Evolutionary conservation across 768 basidiomycete species (phyloP).

Genomic region (Boletus reticuloceps): DNA sequence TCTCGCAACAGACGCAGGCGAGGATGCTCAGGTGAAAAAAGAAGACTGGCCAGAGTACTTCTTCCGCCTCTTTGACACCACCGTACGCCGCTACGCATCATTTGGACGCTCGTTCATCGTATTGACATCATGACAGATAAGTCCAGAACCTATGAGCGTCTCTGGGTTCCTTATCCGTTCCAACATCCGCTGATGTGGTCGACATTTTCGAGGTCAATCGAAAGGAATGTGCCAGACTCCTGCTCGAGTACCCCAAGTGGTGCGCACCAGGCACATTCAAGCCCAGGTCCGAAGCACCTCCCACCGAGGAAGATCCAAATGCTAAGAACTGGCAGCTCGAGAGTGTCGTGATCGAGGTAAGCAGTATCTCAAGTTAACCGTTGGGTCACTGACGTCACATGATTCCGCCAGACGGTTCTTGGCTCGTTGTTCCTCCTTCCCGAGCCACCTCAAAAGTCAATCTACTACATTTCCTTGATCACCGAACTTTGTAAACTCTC

Average conservation of each 20-base stretch:
- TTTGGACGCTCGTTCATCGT: not conserved
- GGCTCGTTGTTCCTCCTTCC: slow-evolving; percentile 76
- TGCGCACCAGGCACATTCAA: slow-evolving; percentile 81
- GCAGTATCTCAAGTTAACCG: slow-evolving; percentile 5
- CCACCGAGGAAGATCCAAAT: slow-evolving; percentile 45
- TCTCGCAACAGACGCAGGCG: slow-evolving; percentile 64
- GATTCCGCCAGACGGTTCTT: slow-evolving; percentile 58
- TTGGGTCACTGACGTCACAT: not conserved
- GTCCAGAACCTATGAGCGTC: slow-evolving; percentile 70
- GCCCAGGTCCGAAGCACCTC: slow-evolving; percentile 57
- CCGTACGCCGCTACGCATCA: slow-evolving; percentile 33
- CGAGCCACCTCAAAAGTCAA: slow-evolving; percentile 66
- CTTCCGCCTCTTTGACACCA: slow-evolving; percentile 62
- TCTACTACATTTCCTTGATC: slow-evolving; percentile 87
- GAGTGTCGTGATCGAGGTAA: slow-evolving; percentile 82
- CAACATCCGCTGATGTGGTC: slow-evolving; percentile 69
- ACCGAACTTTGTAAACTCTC: slow-evolving; percentile 95
- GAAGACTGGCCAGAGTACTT: slow-evolving; percentile 82
- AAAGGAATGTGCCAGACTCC: slow-evolving; percentile 86
- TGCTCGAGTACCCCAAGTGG: slow-evolving; percentile 88
- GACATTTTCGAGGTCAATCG: slow-evolving; percentile 95
- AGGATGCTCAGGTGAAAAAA: slow-evolving; percentile 71
- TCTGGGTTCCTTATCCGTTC: slow-evolving; percentile 79
- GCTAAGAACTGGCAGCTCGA: slow-evolving; percentile 87
- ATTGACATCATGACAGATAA: slow-evolving; percentile 47